These are phyloP conservation scores for Melaleuca quinquenervia DNA, from an alignment of 345 rosid genomes.

Conservation along the genomic window DNA sequence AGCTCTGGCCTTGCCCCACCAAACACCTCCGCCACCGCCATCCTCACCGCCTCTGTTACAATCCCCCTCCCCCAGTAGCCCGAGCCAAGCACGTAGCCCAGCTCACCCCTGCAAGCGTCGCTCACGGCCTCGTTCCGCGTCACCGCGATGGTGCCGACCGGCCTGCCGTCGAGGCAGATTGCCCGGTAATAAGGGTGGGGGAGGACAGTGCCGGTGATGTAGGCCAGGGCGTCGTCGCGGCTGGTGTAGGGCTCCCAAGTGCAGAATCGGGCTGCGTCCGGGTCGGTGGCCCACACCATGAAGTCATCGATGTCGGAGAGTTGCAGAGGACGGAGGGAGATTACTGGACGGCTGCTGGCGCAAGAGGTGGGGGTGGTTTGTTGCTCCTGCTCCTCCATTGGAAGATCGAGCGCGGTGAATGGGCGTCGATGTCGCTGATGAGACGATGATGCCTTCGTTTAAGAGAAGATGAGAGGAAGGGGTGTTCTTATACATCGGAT, in stretches of 20 bases:
- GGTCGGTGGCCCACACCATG: constrained; percentile 64
- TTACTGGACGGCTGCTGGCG: neutral
- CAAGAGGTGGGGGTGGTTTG: neutral
- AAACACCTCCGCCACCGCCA: constrained; percentile 6
- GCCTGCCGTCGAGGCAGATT: constrained; percentile 40
- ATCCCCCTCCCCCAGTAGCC: constrained; percentile 31
- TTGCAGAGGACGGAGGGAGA: constrained; percentile 35
- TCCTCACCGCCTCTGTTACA: constrained; percentile 13
- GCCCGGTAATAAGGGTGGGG: constrained; percentile 60
- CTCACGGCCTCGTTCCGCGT: constrained; percentile 17
- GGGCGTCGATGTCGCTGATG: neutral
- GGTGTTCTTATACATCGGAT: neutral
- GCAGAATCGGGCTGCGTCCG: constrained; percentile 38
- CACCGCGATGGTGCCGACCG: constrained; percentile 44
- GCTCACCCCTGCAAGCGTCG: constrained; percentile 10
- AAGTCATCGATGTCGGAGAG: constrained; percentile 42
- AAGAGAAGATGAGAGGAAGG: neutral
- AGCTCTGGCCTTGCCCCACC: constrained; percentile 13
- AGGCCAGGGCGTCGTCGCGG: constrained; percentile 33
- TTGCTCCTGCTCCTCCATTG: neutral
- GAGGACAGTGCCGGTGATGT: constrained; percentile 14
- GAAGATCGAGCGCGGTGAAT: neutral
- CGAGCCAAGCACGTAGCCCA: constrained; percentile 17
- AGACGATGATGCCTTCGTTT: neutral
- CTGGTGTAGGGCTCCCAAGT: constrained; percentile 39